Conservation (phyloP, 192 early-diverging fungal genomes). For the Backusella psychrophila region DNA sequence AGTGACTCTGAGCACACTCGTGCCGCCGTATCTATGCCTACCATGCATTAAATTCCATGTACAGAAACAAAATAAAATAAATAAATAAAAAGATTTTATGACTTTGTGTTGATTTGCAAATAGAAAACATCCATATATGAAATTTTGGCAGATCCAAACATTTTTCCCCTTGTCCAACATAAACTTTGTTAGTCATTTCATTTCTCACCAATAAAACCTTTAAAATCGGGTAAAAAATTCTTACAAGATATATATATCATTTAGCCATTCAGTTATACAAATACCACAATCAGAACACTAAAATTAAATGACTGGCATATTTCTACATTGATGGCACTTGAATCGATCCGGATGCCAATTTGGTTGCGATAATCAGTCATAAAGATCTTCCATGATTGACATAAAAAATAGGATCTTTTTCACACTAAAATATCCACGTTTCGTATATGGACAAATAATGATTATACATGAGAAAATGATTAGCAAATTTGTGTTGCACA, state of each 20-base stretch:
- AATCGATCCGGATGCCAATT: not conserved
- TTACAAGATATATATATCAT: not conserved
- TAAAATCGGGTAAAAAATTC: not conserved
- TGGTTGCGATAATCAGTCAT: not conserved
- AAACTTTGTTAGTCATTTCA: not conserved
- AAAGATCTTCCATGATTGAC: not conserved
- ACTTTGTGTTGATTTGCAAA: not conserved
- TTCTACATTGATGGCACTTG: not conserved
- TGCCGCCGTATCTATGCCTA: conserved; percentile 90
- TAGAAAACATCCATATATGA: not conserved
- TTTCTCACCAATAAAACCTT: not conserved
- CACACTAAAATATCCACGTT: not conserved
- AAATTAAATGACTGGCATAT: not conserved
- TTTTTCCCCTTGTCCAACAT: not conserved
- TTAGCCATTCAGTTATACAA: not conserved
- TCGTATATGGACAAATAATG: not conserved
- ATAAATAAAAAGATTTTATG: not conserved
- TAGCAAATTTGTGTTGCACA: not conserved
- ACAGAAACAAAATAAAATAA: not conserved
- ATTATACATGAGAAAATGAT: not conserved
- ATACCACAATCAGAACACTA: not conserved
- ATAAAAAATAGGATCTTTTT: not conserved
- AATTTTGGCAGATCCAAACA: not conserved
- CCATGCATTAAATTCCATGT: conserved; percentile 20
- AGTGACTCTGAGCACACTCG: conserved; percentile 70